These are phyloP conservation scores for Cytospora mali DNA, from an alignment of 2,329 filamentous ascomycete genomes.

Conservation along the genomic window DNA sequence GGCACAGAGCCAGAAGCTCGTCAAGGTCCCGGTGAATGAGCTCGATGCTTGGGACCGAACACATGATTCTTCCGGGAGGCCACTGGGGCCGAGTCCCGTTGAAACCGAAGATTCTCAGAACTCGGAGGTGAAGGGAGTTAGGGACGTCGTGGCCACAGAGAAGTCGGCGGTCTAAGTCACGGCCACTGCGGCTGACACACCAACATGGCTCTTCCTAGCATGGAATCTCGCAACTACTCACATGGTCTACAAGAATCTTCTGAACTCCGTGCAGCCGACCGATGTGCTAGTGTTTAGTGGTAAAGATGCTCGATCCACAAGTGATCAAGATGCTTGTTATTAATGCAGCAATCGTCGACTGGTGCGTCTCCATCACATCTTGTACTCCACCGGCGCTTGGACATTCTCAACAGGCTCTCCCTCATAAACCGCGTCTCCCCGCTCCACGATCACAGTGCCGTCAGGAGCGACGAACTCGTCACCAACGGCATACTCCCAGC, in stretches of 20 bases:
- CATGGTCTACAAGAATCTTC: background rate
- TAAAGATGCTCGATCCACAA: background rate
- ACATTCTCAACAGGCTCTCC: constrained; percentile 13
- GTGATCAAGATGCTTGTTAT: background rate
- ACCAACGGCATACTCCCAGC: constrained; percentile 18
- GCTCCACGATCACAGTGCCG: constrained; percentile 20
- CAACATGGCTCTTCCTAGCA: too few relatives aligned
- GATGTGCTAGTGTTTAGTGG: background rate
- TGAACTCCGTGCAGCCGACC: too few relatives aligned
- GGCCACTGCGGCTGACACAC: background rate
- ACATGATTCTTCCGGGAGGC: constrained; percentile 34
- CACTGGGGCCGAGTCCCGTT: background rate
- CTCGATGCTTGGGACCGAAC: constrained; percentile 48
- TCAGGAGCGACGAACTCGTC: constrained; percentile 22
- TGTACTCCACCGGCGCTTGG: constrained; percentile 7
- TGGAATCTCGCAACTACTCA: background rate
- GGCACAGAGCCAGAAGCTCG: constrained; percentile 48
- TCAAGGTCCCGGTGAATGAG: constrained; percentile 48
- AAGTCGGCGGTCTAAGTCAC: background rate
- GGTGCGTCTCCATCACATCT: constrained; percentile 2
- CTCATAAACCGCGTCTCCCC: constrained; percentile 10
- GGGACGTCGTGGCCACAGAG: background rate
- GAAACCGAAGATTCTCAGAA: background rate
- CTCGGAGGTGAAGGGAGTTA: background rate
- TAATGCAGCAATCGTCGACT: background rate